Evolutionary conservation across 352 stramenopile species (phyloP).

Genomic region (Globisporangium iwayamae): DNA sequence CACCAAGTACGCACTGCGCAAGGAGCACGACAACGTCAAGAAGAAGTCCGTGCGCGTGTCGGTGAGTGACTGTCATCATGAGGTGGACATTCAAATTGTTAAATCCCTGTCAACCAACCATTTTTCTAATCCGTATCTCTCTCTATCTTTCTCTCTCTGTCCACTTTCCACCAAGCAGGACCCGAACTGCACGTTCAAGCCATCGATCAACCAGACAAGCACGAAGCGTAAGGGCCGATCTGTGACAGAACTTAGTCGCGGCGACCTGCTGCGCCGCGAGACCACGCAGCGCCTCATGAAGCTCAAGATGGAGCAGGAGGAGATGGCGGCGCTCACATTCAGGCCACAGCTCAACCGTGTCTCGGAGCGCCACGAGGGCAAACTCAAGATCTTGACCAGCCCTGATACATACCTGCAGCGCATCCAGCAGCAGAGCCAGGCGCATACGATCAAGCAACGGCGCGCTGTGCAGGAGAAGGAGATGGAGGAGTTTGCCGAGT

Average conservation of each 20-base stretch:
- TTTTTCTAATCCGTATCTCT: not conserved
- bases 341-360: conserved; percentile 66
- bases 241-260: conserved; percentile 78
- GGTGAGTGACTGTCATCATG: conserved; percentile 24
- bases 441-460: conserved; percentile 67
- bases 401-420: conserved; percentile 81
- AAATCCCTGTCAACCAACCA: not conserved
- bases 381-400: conserved; percentile 75
- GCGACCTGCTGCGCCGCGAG: conserved; percentile 69
- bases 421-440: conserved; percentile 75
- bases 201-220: conserved; percentile 71
- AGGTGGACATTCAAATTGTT: not conserved
- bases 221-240: conserved; percentile 57
- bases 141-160: not conserved
- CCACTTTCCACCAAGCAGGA: conserved; percentile 31
- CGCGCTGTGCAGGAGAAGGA: conserved; percentile 78
- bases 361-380: conserved; percentile 61
- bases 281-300: conserved; percentile 82
- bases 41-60: conserved; percentile 63
- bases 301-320: conserved; percentile 85
- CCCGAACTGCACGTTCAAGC: conserved; percentile 82
- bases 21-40: conserved; percentile 77
- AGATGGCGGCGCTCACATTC: conserved; percentile 81
- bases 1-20: conserved; percentile 68
- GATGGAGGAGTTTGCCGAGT: conserved; percentile 78